Evolutionary conservation across 345 rosid genomes (phyloP).

Genomic region (Psidium guajava): DNA sequence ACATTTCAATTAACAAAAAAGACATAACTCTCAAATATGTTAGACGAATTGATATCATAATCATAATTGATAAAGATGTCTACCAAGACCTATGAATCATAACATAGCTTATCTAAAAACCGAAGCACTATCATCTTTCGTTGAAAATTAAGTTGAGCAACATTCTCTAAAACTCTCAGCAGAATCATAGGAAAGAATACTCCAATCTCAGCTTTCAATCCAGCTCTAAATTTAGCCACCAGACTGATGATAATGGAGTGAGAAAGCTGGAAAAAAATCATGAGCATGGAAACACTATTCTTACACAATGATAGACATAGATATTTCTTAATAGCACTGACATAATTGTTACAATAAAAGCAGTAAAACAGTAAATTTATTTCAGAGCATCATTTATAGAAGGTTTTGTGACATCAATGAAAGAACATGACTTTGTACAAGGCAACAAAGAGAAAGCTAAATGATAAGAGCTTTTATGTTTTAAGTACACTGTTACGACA

Average conservation of each 20-base stretch:
- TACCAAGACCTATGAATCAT: no score
- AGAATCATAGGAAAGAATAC: slow-evolving; percentile 99
- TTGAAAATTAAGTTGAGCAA: slow-evolving; percentile 94
- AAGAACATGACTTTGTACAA: not conserved
- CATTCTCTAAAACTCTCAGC: slow-evolving; percentile 89
- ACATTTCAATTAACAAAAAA: no score
- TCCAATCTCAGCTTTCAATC: slow-evolving; percentile 98
- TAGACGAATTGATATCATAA: no score
- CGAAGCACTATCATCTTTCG: slow-evolving; percentile 99
- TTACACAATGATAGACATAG: slow-evolving; percentile 86
- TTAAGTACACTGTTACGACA: not conserved
- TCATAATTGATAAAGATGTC: no score
- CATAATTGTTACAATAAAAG: slow-evolving; percentile 53
- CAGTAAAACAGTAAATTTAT: no score
- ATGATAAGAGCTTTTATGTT: not conserved
- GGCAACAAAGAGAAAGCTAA: not conserved
- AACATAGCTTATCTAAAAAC: slow-evolving; percentile 17
- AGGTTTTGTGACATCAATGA: not conserved
- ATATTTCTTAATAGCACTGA: slow-evolving; percentile 97
- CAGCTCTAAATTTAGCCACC: slow-evolving; percentile 95
- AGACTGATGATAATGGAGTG: slow-evolving; percentile 95
- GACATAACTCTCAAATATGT: no score
- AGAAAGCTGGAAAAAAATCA: slow-evolving; percentile 98
- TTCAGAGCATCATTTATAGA: not conserved
- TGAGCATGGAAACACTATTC: slow-evolving; percentile 90